A percentile compares a stretch with the other conserved stretches of the same genome.
Evolutionary conservation across 2,329 filamentous ascomycete genomes (phyloP).

Genomic region (Dryadomyces quercus-mongolicae): DNA sequence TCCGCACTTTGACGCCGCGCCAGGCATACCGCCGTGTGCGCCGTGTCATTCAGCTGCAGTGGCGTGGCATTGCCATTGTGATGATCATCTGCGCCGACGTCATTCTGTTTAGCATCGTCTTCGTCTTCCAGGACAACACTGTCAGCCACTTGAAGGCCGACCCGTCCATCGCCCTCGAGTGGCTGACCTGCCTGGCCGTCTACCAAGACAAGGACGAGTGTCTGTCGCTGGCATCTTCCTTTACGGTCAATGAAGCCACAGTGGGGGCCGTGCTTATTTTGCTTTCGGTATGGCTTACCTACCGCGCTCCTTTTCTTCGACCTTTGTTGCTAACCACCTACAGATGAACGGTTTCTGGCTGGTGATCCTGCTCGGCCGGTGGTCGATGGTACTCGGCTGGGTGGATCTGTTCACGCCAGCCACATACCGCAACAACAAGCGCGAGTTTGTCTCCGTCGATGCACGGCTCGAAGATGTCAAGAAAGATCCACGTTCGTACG

Average conservation of each 20-base stretch:
- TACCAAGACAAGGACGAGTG: slow-evolving; percentile 55
- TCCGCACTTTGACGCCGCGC: slow-evolving; percentile 65
- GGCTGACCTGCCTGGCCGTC: slow-evolving; percentile 60
- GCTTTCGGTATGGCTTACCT: slow-evolving; percentile 57
- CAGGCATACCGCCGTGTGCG: slow-evolving; percentile 81
- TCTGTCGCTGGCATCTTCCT: slow-evolving; percentile 39
- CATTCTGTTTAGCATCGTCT: slow-evolving; percentile 85
- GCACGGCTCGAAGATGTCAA: slow-evolving; percentile 48
- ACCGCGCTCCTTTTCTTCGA: slow-evolving; percentile 12
- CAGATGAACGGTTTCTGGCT: slow-evolving; percentile 78
- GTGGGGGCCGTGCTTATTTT: slow-evolving; percentile 74
- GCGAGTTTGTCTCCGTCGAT: slow-evolving; percentile 84
- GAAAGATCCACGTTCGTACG: slow-evolving; percentile 58
- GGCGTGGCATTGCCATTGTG: slow-evolving; percentile 84
- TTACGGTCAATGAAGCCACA: slow-evolving; percentile 65
- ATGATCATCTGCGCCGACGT: slow-evolving; percentile 84
- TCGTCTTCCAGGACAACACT: slow-evolving; percentile 74
- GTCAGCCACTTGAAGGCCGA: slow-evolving; percentile 46
- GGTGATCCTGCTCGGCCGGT: slow-evolving; percentile 67
- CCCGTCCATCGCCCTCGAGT: slow-evolving; percentile 42
- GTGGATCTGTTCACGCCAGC: slow-evolving; percentile 44
- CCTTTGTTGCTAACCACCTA: slow-evolving; percentile 5
- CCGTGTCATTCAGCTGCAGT: slow-evolving; percentile 82
- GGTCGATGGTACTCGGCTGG: slow-evolving; percentile 83
- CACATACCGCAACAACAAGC: slow-evolving; percentile 37